These are phyloP conservation scores for Pisolithus albus DNA, from an alignment of 768 basidiomycete species.

Conservation along the genomic window DNA sequence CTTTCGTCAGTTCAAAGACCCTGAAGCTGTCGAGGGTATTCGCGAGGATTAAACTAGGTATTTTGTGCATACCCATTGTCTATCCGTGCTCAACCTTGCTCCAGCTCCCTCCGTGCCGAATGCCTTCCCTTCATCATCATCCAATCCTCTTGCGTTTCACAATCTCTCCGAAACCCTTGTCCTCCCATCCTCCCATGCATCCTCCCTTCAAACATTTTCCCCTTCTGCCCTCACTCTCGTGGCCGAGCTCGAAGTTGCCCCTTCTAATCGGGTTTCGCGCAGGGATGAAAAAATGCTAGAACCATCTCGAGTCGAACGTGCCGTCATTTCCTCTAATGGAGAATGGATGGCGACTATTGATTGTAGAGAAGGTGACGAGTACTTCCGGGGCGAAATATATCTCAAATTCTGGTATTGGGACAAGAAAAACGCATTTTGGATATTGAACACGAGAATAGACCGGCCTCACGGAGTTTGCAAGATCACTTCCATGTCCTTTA, in stretches of 20 bases:
- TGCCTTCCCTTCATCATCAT: conserved; percentile 30
- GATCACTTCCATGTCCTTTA: conserved; percentile 66
- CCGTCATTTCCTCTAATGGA: conserved; percentile 58
- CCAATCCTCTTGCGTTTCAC: conserved; percentile 72
- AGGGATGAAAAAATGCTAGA: conserved; percentile 72
- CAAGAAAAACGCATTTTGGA: conserved; percentile 51
- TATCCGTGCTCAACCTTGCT: conserved; percentile 1
- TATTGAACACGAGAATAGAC: conserved; percentile 84
- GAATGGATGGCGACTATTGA: conserved; percentile 94
- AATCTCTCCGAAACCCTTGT: conserved; percentile 66
- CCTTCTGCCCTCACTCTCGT: conserved; percentile 62
- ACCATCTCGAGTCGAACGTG: conserved; percentile 67
- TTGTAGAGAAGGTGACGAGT: conserved; percentile 57
- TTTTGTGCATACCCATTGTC: conserved; percentile 12
- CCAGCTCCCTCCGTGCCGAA: conserved; percentile 32
- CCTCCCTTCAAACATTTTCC: conserved; percentile 89
- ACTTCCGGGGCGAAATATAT: conserved; percentile 61
- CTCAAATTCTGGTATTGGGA: conserved; percentile 93
- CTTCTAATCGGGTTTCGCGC: conserved; percentile 85
- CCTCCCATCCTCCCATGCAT: conserved; percentile 90
- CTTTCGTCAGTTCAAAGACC: conserved; percentile 64
- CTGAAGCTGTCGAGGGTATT: conserved; percentile 68
- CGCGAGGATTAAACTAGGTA: conserved; percentile 74
- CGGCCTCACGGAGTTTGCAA: conserved; percentile 68
- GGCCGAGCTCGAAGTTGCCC: conserved; percentile 87